These are phyloP conservation scores for Rauvolfia tetraphylla DNA, from an alignment of 257 asterid genomes.

Conservation along the genomic window DNA sequence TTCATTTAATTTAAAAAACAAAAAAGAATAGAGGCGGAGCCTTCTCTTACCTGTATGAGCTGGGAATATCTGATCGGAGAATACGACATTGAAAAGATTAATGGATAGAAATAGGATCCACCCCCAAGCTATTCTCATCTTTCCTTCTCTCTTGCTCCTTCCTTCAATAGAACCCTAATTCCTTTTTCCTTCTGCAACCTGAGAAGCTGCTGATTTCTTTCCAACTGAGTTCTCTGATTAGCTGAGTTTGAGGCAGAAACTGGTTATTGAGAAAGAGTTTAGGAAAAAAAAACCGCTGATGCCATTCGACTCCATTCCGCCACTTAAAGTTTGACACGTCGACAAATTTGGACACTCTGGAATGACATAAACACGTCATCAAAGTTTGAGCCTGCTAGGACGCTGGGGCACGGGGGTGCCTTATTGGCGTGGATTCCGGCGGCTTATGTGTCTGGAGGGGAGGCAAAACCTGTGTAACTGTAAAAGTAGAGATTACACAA, in stretches of 20 bases:
- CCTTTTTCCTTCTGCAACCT: not conserved
- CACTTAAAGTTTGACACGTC: slow-evolving; percentile 14
- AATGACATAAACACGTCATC: not conserved
- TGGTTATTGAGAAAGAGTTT: not conserved
- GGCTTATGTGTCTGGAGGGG: too few relatives aligned
- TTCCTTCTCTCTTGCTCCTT: not conserved
- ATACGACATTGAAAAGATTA: slow-evolving; percentile 12
- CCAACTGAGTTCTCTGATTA: too few relatives aligned
- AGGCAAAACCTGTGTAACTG: too few relatives aligned
- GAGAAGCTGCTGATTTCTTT: not conserved
- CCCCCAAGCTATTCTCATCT: slow-evolving; percentile 24
- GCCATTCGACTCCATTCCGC: not conserved
- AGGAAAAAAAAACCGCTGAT: not conserved
- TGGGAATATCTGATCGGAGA: slow-evolving; percentile 27
- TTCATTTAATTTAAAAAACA: not conserved
- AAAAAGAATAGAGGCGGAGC: not conserved
- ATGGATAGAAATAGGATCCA: slow-evolving; percentile 23
- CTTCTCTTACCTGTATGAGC: slow-evolving; percentile 20
- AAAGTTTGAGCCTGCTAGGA: not conserved
- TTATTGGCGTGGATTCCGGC: too few relatives aligned
- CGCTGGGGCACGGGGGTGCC: not conserved
- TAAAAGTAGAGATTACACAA: too few relatives aligned
- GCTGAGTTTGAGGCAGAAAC: not conserved
- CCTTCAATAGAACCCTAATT: slow-evolving; percentile 16
- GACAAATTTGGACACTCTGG: not conserved